phyloP scores from a whole-genome alignment of 2,329 filamentous ascomycete species.

The Fusarium staphyleae region DNA sequence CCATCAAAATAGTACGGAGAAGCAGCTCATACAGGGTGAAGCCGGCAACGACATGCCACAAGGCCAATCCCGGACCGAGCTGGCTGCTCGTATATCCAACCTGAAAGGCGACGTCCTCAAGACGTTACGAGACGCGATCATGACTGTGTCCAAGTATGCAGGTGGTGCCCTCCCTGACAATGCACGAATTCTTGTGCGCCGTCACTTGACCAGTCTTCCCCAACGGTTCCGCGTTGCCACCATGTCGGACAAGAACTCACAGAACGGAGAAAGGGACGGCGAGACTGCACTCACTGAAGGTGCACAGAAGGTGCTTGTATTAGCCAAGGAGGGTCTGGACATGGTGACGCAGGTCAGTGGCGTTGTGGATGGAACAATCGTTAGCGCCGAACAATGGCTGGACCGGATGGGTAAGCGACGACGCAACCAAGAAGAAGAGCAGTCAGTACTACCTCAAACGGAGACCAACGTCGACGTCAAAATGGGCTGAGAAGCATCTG shows the following conservation, averaged over 20 bases:
- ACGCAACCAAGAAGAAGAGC: conserved; percentile 40
- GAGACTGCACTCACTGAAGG: conserved; percentile 55
- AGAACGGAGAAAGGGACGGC: conserved; percentile 44
- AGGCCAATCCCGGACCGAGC: conserved; percentile 48
- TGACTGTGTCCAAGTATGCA: conserved; percentile 86
- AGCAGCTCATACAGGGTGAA: conserved; percentile 4
- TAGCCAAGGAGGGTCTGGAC: conserved; percentile 89
- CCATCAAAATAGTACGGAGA: conserved; percentile 16
- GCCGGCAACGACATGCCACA: conserved; percentile 8
- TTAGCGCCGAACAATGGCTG: conserved; percentile 92
- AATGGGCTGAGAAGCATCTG: conserved; percentile 34
- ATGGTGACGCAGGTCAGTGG: conserved; percentile 93
- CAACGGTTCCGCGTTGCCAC: conserved; percentile 80
- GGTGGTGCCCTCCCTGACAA: conserved; percentile 93
- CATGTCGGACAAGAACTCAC: conserved; percentile 47
- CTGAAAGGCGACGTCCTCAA: conserved; percentile 77
- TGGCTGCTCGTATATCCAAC: conserved; percentile 69
- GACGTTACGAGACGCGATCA: conserved; percentile 80
- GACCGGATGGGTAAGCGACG: conserved; percentile 68
- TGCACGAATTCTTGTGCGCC: conserved; percentile 80
- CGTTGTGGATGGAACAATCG: conserved; percentile 87
- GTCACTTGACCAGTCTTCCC: conserved; percentile 84
- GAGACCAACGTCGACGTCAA: conserved; percentile 41
- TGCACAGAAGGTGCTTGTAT: conserved; percentile 80
- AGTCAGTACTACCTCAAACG: conserved; percentile 35